phyloP scores from a whole-genome alignment of 305 asterid genomes.

The Euphrasia arctica region DNA sequence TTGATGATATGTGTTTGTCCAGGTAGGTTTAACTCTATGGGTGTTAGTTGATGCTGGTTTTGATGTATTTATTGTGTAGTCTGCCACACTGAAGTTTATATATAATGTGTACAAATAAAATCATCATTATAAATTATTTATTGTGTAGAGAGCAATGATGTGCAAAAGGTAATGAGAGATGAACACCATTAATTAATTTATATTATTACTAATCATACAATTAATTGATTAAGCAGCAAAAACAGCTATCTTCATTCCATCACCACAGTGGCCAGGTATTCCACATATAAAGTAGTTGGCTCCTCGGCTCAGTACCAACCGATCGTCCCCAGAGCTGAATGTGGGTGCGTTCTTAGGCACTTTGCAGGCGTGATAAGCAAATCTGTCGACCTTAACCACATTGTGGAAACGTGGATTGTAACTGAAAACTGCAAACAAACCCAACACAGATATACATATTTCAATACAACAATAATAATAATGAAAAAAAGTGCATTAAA shows the following conservation, averaged over 20 bases:
- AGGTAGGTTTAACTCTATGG: slow-evolving; percentile 25
- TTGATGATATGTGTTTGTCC: slow-evolving; percentile 52
- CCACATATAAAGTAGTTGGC: slow-evolving; percentile 37
- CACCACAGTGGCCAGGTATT: slow-evolving; percentile 25
- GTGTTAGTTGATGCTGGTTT: neutral
- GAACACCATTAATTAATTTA: no score
- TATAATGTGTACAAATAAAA: slow-evolving; percentile 33
- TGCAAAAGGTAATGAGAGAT: no score
- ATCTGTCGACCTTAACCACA: slow-evolving; percentile 33
- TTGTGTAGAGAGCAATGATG: no score
- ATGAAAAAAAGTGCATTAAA: neutral
- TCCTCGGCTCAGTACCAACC: slow-evolving; percentile 24
- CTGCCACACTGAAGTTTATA: slow-evolving; percentile 17
- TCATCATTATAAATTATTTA: slow-evolving; percentile 22
- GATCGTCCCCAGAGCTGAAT: slow-evolving; percentile 30
- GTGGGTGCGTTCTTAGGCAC: slow-evolving; percentile 18
- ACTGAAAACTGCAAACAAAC: slow-evolving; percentile 30
- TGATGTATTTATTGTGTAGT: slow-evolving; percentile 21
- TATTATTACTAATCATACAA: no score
- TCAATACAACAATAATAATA: neutral
- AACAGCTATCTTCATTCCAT: slow-evolving; percentile 33
- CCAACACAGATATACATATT: neutral
- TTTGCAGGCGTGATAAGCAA: slow-evolving; percentile 31
- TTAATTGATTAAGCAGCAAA: slow-evolving; percentile 10
- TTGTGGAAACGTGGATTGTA: slow-evolving; percentile 19